Evolutionary conservation across 352 stramenopile genomes (phyloP).

Genomic region (Pythium phragmiticola): DNA sequence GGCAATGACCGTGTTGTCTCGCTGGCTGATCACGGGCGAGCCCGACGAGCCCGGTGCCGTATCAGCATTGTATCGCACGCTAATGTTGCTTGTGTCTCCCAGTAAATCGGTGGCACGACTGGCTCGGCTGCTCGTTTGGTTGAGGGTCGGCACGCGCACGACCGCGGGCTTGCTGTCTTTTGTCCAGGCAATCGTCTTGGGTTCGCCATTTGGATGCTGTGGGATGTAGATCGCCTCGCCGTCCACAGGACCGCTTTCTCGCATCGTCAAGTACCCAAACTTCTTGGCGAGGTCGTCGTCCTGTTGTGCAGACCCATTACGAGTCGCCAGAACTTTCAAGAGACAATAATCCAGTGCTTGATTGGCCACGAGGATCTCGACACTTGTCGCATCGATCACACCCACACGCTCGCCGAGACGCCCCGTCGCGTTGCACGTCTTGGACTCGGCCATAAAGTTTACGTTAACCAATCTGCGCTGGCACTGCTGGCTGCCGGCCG

Average conservation of each 20-base stretch:
- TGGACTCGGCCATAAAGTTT: constrained; percentile 62
- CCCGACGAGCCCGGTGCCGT: constrained; percentile 66
- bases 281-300: constrained; percentile 32
- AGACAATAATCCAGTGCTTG: constrained; percentile 58
- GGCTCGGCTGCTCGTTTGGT: constrained; percentile 1
- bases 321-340: constrained; percentile 40
- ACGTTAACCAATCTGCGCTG: constrained; percentile 28
- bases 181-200: constrained; percentile 30
- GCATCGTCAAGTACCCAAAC: constrained; percentile 50
- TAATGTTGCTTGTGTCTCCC: constrained; percentile 9
- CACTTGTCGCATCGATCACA: constrained; percentile 43
- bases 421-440: constrained; percentile 33
- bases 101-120: background rate
- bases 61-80: constrained; percentile 70
- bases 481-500: background rate
- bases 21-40: constrained; percentile 45
- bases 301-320: background rate
- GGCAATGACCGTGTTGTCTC: constrained; percentile 65
- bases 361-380: constrained; percentile 39
- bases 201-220: constrained; percentile 59
- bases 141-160: constrained; percentile 19
- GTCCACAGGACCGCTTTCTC: constrained; percentile 38
- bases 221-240: constrained; percentile 63
- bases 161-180: constrained; percentile 1
- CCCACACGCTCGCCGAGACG: constrained; percentile 33